A percentile compares a stretch with the other conserved stretches of the same genome.
Evolutionary conservation across 176 grass and related monocot genomes (phyloP).

Genomic region (Musa itinerans): DNA sequence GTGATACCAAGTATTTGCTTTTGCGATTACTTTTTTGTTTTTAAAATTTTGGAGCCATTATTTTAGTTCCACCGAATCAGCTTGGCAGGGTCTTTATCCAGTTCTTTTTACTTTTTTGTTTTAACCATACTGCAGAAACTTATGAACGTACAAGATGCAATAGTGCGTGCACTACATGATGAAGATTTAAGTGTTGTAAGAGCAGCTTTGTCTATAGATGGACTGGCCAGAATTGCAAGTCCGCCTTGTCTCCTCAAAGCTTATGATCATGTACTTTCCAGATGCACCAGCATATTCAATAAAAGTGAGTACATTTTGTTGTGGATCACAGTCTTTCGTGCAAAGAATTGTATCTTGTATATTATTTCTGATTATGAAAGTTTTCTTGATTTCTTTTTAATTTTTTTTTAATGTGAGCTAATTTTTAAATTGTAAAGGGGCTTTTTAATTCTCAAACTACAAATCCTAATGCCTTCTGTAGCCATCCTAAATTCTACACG

Average conservation of each 20-base stretch:
- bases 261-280: slow-evolving; percentile 49
- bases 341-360: not conserved
- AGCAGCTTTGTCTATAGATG: slow-evolving; percentile 86
- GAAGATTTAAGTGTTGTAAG: slow-evolving; percentile 85
- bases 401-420: not conserved
- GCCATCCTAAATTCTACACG: too few species aligned
- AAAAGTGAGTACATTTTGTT: slow-evolving; percentile 47
- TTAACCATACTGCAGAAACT: slow-evolving; percentile 40
- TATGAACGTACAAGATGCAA: slow-evolving; percentile 60
- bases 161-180: slow-evolving; percentile 62
- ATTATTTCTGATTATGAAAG: not conserved
- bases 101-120: slow-evolving; percentile 22
- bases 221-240: slow-evolving; percentile 43
- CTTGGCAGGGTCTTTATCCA: not conserved
- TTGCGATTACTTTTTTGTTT: not conserved
- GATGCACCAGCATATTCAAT: slow-evolving; percentile 48
- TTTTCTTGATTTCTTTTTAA: not conserved
- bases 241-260: slow-evolving; percentile 50
- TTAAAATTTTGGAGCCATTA: not conserved
- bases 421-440: too few species aligned
- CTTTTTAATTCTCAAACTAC: too few species aligned
- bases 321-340: slow-evolving; percentile 9
- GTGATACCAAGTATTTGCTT: not conserved
- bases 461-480: too few species aligned
- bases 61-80: not conserved